These are phyloP conservation scores for Hypoxylon sp. DNA, from an alignment of 2,329 filamentous ascomycete species.

Conservation along the genomic window DNA sequence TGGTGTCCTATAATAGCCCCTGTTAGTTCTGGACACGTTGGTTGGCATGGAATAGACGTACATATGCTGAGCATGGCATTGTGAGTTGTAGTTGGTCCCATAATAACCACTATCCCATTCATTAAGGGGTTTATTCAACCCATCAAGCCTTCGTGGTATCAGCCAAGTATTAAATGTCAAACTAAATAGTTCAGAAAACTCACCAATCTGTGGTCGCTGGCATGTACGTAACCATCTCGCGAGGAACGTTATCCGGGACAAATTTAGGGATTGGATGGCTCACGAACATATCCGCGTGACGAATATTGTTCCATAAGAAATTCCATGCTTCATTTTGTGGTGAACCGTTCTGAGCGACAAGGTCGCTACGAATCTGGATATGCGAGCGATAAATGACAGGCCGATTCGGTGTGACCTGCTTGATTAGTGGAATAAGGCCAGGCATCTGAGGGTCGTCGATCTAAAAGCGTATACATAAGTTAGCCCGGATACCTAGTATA, in stretches of 20 bases:
- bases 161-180: conserved; percentile 34
- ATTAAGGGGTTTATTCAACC: conserved; percentile 81
- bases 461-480: conserved; percentile 51
- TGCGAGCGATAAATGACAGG: conserved; percentile 86
- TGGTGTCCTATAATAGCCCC: conserved; percentile 60
- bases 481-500: no score
- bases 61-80: conserved; percentile 73
- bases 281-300: conserved; percentile 82
- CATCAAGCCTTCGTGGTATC: conserved; percentile 72
- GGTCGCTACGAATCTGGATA: conserved; percentile 84
- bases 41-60: conserved; percentile 55
- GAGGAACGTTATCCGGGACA: conserved; percentile 77
- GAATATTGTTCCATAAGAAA: conserved; percentile 80
- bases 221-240: conserved; percentile 78
- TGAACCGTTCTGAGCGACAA: conserved; percentile 73
- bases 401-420: conserved; percentile 76
- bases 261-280: conserved; percentile 84
- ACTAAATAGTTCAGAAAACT: conserved; percentile 41
- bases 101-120: conserved; percentile 82
- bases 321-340: conserved; percentile 82
- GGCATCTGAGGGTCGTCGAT: conserved; percentile 91
- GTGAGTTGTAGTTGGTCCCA: conserved; percentile 77
- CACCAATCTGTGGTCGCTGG: conserved; percentile 86
- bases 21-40: conserved; percentile 6
- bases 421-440: conserved; percentile 80